Base-by-base conservation (phyloP, 2,329 filamentous ascomycete genomes). In the Leptographium wingfieldii region DNA sequence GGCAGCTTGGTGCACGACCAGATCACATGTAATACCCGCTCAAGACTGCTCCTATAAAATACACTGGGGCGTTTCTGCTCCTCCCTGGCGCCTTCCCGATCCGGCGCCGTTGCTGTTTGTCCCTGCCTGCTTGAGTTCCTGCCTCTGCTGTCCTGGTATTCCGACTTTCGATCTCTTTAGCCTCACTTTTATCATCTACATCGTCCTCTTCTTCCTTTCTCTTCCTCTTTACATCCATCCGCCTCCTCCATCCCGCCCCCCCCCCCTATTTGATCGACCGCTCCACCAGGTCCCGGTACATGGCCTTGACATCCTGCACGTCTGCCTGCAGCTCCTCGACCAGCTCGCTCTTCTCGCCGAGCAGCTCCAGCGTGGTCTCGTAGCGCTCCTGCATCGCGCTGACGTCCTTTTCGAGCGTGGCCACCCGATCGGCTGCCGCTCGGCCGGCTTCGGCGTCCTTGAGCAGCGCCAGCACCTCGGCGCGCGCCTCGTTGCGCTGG, bases 261-360 rank as follows among this genome's bases (percentile, higher is more conserved):
- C 4, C 7, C 22, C n/a, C 33, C 38, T 48, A 31, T 31, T 63
- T 58, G 33, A 91, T 83, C 61, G 90, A 92, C 69, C 86, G 84
- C 74, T 95, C 89, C 56, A 95, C 88, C 71, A 99, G 74, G 70
- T 97, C 92, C 65, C 90, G 84, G 76, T 97, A 97, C 80, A 99
- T 96, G 69, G 86, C 87, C 77, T 99, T 99, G 71, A 99, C 80
- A 76, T 99, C 94, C 65, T 85, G 79, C 58, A 99, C 88, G 77
- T 97, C 94, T 14, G 88, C 86, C 71, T 80, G 84, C 65, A 99
- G 76, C 77, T 99, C 94, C 69, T 96, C 91, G 2, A 96, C 92
- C 68, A 87, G 77, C 77, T 99, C 94, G 72, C 90, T 96, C 81
- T 96, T 96, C 80, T 99, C 94, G 1, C 94, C 94, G 60, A 99